phyloP scores from a whole-genome alignment of 2,329 filamentous ascomycete genomes.

The Dactylellina parvicollis region DNA sequence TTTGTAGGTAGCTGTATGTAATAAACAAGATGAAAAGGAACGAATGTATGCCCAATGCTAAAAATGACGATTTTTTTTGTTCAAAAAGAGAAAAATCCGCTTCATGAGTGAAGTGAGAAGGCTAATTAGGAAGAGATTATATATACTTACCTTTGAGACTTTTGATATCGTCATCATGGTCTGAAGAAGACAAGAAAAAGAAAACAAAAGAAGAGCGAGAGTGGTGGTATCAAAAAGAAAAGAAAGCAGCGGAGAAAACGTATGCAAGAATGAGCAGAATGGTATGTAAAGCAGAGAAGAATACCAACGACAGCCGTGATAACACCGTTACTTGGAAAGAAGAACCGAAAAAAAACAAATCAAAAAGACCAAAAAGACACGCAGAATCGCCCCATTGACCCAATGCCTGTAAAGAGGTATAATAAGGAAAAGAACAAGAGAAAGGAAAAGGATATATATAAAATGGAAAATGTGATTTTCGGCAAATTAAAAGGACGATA shows the following conservation, averaged over 20 bases:
- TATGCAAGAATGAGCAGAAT: constrained; percentile 46
- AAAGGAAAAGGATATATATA: constrained; percentile 50
- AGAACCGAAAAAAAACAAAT: constrained; percentile 33
- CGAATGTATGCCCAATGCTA: constrained; percentile 19
- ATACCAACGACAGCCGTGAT: constrained; percentile 54
- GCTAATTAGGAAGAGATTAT: constrained; percentile 40
- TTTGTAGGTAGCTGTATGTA: too few species aligned
- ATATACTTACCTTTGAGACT: constrained; percentile 53
- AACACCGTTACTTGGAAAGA: constrained; percentile 54
- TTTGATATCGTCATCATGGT: constrained; percentile 47
- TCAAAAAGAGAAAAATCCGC: neutral
- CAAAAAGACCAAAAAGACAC: constrained; percentile 21
- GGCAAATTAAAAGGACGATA: constrained; percentile 40
- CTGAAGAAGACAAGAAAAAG: constrained; percentile 19
- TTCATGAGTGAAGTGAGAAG: constrained; percentile 36
- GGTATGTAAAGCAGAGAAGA: constrained; percentile 31
- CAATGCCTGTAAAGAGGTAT: constrained; percentile 54
- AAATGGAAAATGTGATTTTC: constrained; percentile 20
- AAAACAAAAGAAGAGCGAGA: constrained; percentile 34
- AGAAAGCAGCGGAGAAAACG: constrained; percentile 17
- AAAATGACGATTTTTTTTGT: neutral
- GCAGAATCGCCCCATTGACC: constrained; percentile 50
- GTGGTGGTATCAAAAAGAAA: constrained; percentile 51
- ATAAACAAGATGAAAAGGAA: neutral
- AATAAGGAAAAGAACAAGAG: constrained; percentile 32